Percentiles rank a stretch among this genome's conserved stretches.
These are phyloP conservation scores for Cicer cuneatum DNA, from an alignment of 306 rosid species.

Conservation along the genomic window DNA sequence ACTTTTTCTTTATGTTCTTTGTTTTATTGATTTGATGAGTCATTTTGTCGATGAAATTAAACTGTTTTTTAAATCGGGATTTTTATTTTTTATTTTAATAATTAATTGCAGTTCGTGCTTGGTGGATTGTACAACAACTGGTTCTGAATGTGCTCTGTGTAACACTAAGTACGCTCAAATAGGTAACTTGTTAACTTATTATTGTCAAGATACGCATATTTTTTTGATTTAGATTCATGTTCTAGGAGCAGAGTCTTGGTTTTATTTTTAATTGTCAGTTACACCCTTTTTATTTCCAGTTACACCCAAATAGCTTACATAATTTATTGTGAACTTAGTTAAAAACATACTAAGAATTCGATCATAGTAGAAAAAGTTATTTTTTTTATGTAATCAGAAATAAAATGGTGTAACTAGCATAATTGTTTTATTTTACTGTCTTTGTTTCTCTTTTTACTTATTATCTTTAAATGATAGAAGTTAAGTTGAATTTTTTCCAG, in stretches of 20 bases:
- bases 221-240: neutral
- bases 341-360: too few species aligned
- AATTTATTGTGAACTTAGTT: too few species aligned
- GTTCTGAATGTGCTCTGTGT: conserved; percentile 70
- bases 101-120: conserved; percentile 59
- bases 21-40: neutral
- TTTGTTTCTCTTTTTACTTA: neutral
- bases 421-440: neutral
- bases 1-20: neutral
- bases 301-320: too few species aligned
- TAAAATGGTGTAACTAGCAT: too few species aligned
- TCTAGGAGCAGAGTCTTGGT: neutral
- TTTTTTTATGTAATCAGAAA: too few species aligned
- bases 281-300: too few species aligned
- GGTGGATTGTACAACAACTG: conserved; percentile 41
- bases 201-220: neutral
- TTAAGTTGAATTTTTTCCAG: neutral
- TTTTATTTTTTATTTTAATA: neutral
- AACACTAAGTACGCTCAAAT: conserved; percentile 48
- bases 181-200: conserved; percentile 47
- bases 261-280: neutral
- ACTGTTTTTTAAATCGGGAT: neutral
- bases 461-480: neutral
- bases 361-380: too few species aligned
- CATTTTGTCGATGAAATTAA: neutral